Conservation (phyloP, 23 red algal species). For the Gracilaria caudata region DNA sequence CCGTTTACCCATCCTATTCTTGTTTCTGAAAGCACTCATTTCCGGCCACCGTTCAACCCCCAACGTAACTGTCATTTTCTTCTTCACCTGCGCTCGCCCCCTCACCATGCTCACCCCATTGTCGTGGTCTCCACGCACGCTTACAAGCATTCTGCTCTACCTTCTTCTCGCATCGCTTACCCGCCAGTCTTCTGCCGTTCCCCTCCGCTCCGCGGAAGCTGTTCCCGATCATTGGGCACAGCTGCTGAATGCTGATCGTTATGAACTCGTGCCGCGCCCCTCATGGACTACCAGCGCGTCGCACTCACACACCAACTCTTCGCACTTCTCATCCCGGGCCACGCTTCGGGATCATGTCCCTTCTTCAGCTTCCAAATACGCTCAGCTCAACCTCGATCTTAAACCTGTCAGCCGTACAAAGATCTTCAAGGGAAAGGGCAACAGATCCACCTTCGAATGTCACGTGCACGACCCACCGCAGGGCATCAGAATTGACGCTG, state of each 20-base stretch:
- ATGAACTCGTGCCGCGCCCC: conserved; percentile 4
- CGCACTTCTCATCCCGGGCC: not conserved
- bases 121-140: not conserved
- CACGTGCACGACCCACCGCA: conserved; percentile 28
- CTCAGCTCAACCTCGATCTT: not conserved
- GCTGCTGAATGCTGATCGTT: conserved; percentile 33
- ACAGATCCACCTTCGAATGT: conserved; percentile 44
- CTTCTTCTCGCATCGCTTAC: not conserved
- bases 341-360: not conserved
- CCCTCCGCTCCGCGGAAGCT: conserved; percentile 1
- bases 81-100: not conserved
- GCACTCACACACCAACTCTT: not conserved
- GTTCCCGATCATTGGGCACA: conserved; percentile 49
- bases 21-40: not conserved
- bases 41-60: not conserved
- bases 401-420: not conserved
- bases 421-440: conserved; percentile 6
- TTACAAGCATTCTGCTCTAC: not conserved
- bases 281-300: conserved; percentile 14
- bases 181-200: conserved; percentile 3
- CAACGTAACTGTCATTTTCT: not conserved
- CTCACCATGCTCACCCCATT: not conserved
- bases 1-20: not conserved
- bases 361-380: not conserved
- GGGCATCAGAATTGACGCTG: not conserved